phyloP scores from a whole-genome alignment of 2,329 filamentous ascomycete genomes.

The Phaeosphaeriaceae sp. region DNA sequence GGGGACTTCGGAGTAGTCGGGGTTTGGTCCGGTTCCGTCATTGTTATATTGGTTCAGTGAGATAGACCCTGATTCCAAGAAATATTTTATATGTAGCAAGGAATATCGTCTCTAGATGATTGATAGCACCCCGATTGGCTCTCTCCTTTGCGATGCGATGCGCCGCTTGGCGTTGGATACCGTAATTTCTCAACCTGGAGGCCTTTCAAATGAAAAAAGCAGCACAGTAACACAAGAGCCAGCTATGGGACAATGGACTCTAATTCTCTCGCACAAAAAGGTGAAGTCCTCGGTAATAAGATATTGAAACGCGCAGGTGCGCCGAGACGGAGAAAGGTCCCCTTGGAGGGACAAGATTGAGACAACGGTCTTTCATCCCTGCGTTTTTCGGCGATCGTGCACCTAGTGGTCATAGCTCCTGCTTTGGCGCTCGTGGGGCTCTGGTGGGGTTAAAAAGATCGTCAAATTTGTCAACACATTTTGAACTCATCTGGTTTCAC shows the following conservation, averaged over 20 bases:
- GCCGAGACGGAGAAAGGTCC: conserved; percentile 25
- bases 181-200: neutral
- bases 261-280: neutral
- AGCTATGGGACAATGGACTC: neutral
- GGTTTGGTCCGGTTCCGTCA: conserved; percentile 23
- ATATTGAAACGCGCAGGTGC: conserved; percentile 19
- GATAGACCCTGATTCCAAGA: conserved; percentile 3
- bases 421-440: conserved; percentile 15
- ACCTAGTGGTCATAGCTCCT: conserved; percentile 16
- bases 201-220: neutral
- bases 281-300: conserved; percentile 15
- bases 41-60: conserved; percentile 5
- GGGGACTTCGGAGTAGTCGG: conserved; percentile 25
- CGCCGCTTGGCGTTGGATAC: conserved; percentile 2
- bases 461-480: conserved; percentile 5
- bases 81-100: conserved; percentile 1
- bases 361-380: conserved; percentile 7
- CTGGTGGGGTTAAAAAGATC: conserved; percentile 12
- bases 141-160: neutral
- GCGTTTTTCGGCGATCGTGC: conserved; percentile 11
- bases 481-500: neutral
- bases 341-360: conserved; percentile 15
- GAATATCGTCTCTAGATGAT: neutral
- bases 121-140: neutral
- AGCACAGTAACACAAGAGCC: neutral